Evolutionary conservation across 192 early-diverging fungal genomes (phyloP), one percentile per base, ranked within the genome.

Genomic region (Linnemannia elongata): DNA sequence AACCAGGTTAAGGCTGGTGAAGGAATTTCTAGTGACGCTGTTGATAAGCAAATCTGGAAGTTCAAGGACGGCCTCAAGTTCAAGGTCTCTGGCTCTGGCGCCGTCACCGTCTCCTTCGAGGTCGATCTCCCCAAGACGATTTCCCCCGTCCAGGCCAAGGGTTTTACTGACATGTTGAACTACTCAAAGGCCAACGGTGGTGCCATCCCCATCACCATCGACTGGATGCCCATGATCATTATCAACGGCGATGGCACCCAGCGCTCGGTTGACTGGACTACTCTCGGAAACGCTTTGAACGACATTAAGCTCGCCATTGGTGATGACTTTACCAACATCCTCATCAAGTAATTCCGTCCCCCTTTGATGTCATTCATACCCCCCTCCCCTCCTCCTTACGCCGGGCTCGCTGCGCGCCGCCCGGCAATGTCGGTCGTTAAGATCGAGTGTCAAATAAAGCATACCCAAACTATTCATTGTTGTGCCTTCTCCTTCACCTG

Each of bases 241-340:
- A 13, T 85, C 4, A 71, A 76, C 74, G 72, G 69, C 69, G 78
- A 85, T 57, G 75, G 78, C 27, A 36, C 72, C 15, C 6, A 54
- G 4, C 83, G 77, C 49, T 18, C 6, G 15, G 55, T 85, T 24
- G 83, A 85, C 69, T 76, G 73, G 74, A 68, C 66, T 39, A 76
- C 4, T 36, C 1, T 15, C 13, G 54, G 49, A 36, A 72, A 69
- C 6, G 12, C 12, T 1, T 15, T 76, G 30, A 27, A 36, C 3
- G 7, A 27, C 2, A 22, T 76, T 42, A 24, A 70, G 33, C 35
- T 85, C n/a, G 24, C 63, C 17, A 69, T 76, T 35, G 83, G 83
- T 15, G 39, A 49, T 30, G 83, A 85, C 55, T 73, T 85, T 85
- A 78, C 72, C 49, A 54, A 24, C 54, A 45, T 82, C 44, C 41